phyloP scores from a whole-genome alignment of 441 rosid species.

The Omphalea diandra region DNA sequence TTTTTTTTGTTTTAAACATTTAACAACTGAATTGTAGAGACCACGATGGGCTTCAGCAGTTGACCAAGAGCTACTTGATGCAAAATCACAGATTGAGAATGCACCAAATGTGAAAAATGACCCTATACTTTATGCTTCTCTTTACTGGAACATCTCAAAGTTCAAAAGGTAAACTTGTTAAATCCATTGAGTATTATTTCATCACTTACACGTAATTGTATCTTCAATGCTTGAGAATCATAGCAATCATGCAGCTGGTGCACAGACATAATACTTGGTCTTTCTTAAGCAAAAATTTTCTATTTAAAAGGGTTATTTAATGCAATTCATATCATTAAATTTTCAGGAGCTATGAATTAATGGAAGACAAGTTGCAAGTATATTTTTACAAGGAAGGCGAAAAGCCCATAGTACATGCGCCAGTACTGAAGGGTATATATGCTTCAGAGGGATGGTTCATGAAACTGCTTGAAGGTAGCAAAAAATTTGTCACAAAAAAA shows the following conservation, averaged over 20 bases:
- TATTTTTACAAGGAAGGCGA: conserved; percentile 82
- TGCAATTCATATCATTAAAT: not conserved
- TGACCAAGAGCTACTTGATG: conserved; percentile 51
- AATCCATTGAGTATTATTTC: not conserved
- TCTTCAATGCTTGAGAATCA: not conserved
- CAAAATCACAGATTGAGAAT: conserved; percentile 64
- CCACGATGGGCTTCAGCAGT: conserved; percentile 57
- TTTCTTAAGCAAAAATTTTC: conserved; percentile 1
- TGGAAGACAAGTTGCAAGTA: conserved; percentile 77
- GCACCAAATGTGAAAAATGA: conserved; percentile 48
- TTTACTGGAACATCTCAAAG: conserved; percentile 66
- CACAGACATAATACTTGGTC: not conserved
- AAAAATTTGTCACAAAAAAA: conserved; percentile 55
- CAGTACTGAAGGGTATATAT: conserved; percentile 75
- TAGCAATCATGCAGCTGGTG: conserved; percentile 5
- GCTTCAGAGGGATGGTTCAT: conserved; percentile 99
- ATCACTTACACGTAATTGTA: not conserved
- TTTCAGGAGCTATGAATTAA: conserved; percentile 87
- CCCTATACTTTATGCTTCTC: conserved; percentile 52
- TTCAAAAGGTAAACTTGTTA: conserved; percentile 55
- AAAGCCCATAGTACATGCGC: conserved; percentile 66
- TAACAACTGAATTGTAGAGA: conserved; percentile 52
- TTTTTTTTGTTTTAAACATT: conserved; percentile 10
- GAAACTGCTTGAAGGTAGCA: conserved; percentile 67
- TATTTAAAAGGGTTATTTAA: not conserved